Evolutionary conservation across 371 early-diverging fungal species (phyloP).

Genomic region (Mortierella sp.): DNA sequence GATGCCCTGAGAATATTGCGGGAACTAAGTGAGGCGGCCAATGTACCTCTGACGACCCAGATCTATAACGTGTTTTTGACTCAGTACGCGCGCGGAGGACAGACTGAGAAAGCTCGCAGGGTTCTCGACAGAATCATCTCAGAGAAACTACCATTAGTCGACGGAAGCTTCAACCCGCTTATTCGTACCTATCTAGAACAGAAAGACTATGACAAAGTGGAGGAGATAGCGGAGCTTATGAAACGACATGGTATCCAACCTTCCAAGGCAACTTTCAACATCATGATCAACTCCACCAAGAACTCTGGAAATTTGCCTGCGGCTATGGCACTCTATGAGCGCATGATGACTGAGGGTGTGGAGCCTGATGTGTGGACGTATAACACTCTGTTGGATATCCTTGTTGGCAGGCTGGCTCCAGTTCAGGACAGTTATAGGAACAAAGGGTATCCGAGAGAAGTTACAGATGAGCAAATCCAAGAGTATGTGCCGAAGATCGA

Average conservation of each 20-base stretch:
- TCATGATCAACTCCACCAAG: constrained; percentile 52
- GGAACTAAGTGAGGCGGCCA: constrained; percentile 30
- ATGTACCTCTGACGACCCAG: constrained; percentile 26
- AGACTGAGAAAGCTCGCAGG: constrained; percentile 39
- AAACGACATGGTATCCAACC: constrained; percentile 31
- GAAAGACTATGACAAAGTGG: constrained; percentile 31
- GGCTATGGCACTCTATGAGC: constrained; percentile 31
- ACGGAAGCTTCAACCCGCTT: constrained; percentile 52
- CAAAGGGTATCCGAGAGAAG: constrained; percentile 14
- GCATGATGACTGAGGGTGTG: constrained; percentile 28
- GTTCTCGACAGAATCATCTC: constrained; percentile 42
- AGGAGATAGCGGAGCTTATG: constrained; percentile 47
- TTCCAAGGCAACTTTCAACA: constrained; percentile 50
- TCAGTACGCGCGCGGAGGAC: constrained; percentile 43
- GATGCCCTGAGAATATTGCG: constrained; percentile 45
- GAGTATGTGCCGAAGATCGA: constrained; percentile 42
- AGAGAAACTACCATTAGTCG: constrained; percentile 28
- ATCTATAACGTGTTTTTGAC: constrained; percentile 52
- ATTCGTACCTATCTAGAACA: constrained; percentile 39
- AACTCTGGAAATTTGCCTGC: constrained; percentile 12
- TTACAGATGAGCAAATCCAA: constrained; percentile 22
- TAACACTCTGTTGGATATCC: constrained; percentile 39
- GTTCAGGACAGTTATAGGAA: neutral
- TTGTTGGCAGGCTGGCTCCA: constrained; percentile 11
- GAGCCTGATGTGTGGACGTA: constrained; percentile 52